Evolutionary conservation across 2,329 filamentous ascomycete species (phyloP), one percentile per base, ranked within the genome.

Genomic region (Metarhizium robertsii): DNA sequence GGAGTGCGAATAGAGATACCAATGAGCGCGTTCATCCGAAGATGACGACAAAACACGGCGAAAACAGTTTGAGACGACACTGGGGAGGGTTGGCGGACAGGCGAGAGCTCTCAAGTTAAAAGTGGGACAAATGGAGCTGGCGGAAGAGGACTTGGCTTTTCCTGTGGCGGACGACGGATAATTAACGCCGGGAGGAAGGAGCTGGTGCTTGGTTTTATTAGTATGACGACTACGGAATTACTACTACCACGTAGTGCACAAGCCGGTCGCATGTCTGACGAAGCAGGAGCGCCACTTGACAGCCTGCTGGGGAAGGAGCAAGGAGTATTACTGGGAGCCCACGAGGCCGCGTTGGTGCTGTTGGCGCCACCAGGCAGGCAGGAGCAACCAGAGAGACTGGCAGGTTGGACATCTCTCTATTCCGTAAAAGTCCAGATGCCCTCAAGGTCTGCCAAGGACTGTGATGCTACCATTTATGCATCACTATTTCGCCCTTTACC

Each of bases 1-100:
- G 42, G 10, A 45, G 48, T 34, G 11, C 13, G 36, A 16, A 36
- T 48, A 50, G 34, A 57, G 54, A 57, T 59, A 53, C 20, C 8
- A 13, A 45, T 32, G 29, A 42, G 34, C 20, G 47, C 51, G 29
- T 51, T 29, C 45, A 48, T 30, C 45, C 20, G 25, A 48, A 48
- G 34, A 29, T 18, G n/a, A 25, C 32, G 36, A 13, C 40, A 7
- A 14, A n/a, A 30, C 6, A 16, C 11, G 6, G 32, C 6, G 48
- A 50, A 36, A 36, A 40, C 38, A 13, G 2, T 40, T 13, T 3
- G 14, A 16, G 11, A 45, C 18, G 42, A 20, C 6, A 20, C 18
- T 45, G n/a, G 42, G 16, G 42, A 45, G 6, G n/a, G 40, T 43
- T 43, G 13, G 40, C 10, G 40, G 40, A 43, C 14, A 16, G 3